Evolutionary conservation across 108 stramenopile species (phyloP), one percentile per base, ranked within the genome.

Genomic region (Chaetoceros tenuissimus): DNA sequence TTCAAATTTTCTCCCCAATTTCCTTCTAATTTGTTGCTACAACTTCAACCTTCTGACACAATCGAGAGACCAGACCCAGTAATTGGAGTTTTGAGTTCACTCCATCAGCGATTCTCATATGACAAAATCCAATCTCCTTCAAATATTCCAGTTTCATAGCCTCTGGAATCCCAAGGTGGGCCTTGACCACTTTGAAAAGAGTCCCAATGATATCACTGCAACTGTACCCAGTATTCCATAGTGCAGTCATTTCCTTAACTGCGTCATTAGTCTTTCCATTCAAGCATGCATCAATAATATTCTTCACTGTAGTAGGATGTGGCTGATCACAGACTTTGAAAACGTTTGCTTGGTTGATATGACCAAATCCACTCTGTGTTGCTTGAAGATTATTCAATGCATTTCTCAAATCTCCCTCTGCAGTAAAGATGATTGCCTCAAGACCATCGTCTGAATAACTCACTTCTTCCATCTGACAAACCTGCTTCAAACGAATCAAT

Each of bases 281-380:
- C 2, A 64, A 25, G 48, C 85, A 92, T 21, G 48, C 60, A 45
- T 85, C 78, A 21, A 99, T 62, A 24, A 97, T 94, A 19, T 51
- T 63, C 13, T 71, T 55, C 10, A 97, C 95, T 0, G 82, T 89
- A 2, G 61, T 91, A 25, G 99, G 99, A 77, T 99, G 99, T 0
- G 99, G 99, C 72, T 99, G 99, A 67, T 99, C 99, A 63, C 99
- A 99, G 0, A 99, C 97, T 73, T 94, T 94, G 74, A 95, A 97
- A 7, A 99, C 97, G 55, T 82, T 87, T 40, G 65, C 74, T 72
- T 94, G 86, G 49, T 81, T 78, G n/a, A 99, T 87, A 54, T 69
- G 64, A 2, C 80, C 89, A 70, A 93, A 93, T 26, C 95, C 95
- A 51, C 62, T 64, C 58, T 72, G 59, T 18, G 98, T 95, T 2